A percentile compares a stretch with the other conserved stretches of the same genome.
These are phyloP conservation scores for Penicillium macrosclerotiorum DNA, from an alignment of 495 filamentous ascomycete genomes.

Conservation along the genomic window DNA sequence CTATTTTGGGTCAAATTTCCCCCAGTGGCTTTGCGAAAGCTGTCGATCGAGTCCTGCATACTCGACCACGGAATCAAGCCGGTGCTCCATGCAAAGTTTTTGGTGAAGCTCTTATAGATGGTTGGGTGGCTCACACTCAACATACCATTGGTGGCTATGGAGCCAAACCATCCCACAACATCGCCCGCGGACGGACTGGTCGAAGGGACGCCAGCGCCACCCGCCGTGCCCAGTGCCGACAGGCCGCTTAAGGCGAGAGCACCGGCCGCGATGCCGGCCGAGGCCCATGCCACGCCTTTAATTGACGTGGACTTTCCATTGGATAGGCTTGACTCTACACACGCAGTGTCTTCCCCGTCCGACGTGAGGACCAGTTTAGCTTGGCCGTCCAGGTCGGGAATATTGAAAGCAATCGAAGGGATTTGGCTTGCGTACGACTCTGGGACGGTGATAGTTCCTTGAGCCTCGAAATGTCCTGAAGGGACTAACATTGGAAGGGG, in stretches of 20 bases:
- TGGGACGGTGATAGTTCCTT: conserved; percentile 68
- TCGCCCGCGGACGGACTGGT: conserved; percentile 83
- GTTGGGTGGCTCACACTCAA: conserved; percentile 81
- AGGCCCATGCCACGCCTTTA: conserved; percentile 77
- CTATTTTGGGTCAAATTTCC: conserved; percentile 82
- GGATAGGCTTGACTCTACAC: conserved; percentile 73
- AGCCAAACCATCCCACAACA: conserved; percentile 88
- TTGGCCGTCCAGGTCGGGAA: conserved; percentile 87
- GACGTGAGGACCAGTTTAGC: conserved; percentile 75
- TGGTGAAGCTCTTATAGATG: conserved; percentile 82
- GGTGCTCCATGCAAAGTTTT: conserved; percentile 91
- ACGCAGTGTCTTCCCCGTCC: conserved; percentile 65
- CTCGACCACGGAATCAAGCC: conserved; percentile 78
- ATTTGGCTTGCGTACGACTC: conserved; percentile 67
- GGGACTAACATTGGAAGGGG: conserved; percentile 62
- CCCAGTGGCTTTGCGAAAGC: conserved; percentile 74
- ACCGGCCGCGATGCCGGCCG: conserved; percentile 82
- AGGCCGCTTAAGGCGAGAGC: conserved; percentile 74
- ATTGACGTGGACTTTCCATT: conserved; percentile 82
- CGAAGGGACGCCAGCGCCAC: conserved; percentile 60
- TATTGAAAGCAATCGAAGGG: conserved; percentile 83
- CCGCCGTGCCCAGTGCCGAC: conserved; percentile 65
- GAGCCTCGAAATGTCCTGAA: conserved; percentile 67
- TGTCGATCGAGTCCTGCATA: conserved; percentile 83
- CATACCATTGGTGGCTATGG: conserved; percentile 94